Base-by-base conservation (phyloP, 305 asterid species). In the Fraxinus sp. region DNA sequence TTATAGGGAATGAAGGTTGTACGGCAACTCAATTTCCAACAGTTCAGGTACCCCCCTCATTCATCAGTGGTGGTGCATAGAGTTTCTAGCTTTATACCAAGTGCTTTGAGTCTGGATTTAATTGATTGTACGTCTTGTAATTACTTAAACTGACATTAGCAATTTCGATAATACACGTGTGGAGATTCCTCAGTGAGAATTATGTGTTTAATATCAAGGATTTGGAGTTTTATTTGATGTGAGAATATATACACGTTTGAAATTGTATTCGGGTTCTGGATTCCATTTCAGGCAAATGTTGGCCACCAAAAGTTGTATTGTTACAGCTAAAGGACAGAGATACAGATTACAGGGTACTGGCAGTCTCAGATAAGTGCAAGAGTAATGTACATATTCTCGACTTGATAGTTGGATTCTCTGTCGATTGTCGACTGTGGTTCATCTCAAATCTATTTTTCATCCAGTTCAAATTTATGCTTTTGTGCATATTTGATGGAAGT, bases 31-130 rank as follows among this genome's bases (percentile, higher is more conserved):
- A 39, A 13, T 36, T 82, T 66, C 57, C 55, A 22, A 74, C 70
- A 37, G 64, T 41, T n/a, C 43, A 79, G 86, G 79, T 75, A 55
- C 30, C 70, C 57, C 70, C 10, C 70, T 59, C 0, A 20, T 59
- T 59, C 30, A 59, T 59, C 70, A 59, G 70, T 59, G 70, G 37
- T 24, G 75, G 75, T 43, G 73, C 75, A 9, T 68, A 20, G 72
- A n/a, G 24, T 41, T 82, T 1, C 62, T 82, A 33, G 8, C 52
- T 77, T 59, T 28, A 74, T 55, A 55, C 46, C 49, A 9, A 71
- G 74, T 80, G 66, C 49, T 36, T 73, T 82, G 78, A 35, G 64
- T 43, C 28, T 43, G 80, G 28, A 75, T 46, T 57, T 80, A 55
- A 39, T 80, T 52, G 32, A 43, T 32, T 68, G 37, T 10, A 10